Evolutionary conservation across 257 asterid species (phyloP).

Genomic region (Salvia splendens): DNA sequence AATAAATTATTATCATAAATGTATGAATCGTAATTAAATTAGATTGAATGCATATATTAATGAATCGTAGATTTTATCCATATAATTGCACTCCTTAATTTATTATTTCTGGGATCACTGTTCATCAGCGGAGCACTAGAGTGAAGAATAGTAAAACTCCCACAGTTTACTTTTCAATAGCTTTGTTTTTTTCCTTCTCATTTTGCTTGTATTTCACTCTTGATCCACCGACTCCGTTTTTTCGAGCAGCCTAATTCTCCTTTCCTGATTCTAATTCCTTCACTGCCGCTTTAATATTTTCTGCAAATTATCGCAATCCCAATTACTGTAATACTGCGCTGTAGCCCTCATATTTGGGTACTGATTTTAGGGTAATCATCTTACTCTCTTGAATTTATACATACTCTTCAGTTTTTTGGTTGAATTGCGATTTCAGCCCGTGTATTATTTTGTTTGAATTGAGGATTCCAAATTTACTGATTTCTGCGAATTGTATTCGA

Average conservation of each 20-base stretch:
- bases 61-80: no score
- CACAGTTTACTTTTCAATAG: not conserved
- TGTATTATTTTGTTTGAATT: not conserved
- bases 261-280: constrained; percentile 1
- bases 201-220: constrained; percentile 24
- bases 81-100: not conserved
- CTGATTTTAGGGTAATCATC: constrained; percentile 25
- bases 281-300: constrained; percentile 3
- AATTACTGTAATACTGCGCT: constrained; percentile 20
- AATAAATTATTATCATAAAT: no score
- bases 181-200: not conserved
- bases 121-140: not conserved
- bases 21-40: no score
- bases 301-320: constrained; percentile 24
- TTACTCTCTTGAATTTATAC: constrained; percentile 25
- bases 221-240: constrained; percentile 33
- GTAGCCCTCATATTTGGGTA: constrained; percentile 21
- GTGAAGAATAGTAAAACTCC: not conserved
- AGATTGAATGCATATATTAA: no score
- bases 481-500: constrained; percentile 13
- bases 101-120: constrained; percentile 1
- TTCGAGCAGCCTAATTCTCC: constrained; percentile 36
- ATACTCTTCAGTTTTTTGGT: not conserved
- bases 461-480: constrained; percentile 4
- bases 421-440: not conserved